A percentile compares a stretch with the other conserved stretches of the same genome.
phyloP scores from a whole-genome alignment of 768 basidiomycete genomes.

The Boletus pseudo-olivaceus region DNA sequence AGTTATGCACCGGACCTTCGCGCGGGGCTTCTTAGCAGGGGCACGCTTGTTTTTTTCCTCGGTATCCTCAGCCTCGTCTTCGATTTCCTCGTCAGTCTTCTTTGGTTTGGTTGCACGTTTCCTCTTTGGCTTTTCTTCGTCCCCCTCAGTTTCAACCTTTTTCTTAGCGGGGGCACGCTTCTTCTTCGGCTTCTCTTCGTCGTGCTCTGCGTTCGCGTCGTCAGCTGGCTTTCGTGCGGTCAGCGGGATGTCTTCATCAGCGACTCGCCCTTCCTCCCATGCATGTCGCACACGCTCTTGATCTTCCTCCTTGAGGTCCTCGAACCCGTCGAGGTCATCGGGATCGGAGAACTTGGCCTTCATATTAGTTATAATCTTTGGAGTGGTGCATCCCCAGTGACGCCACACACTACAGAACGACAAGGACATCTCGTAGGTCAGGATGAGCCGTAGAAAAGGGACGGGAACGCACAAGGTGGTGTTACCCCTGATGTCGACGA shows the following conservation, averaged over 20 bases:
- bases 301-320: constrained; percentile 66
- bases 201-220: constrained; percentile 37
- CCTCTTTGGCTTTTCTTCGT: constrained; percentile 37
- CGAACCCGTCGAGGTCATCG: constrained; percentile 82
- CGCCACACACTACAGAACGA: constrained; percentile 62
- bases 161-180: constrained; percentile 39
- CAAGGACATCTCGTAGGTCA: background rate
- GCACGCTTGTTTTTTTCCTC: constrained; percentile 32
- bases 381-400: constrained; percentile 87
- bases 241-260: constrained; percentile 78
- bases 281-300: constrained; percentile 69
- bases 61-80: constrained; percentile 28
- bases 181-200: constrained; percentile 55
- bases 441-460: background rate
- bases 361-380: constrained; percentile 65
- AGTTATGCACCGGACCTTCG: constrained; percentile 31
- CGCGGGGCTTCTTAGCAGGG: constrained; percentile 33
- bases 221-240: constrained; percentile 58
- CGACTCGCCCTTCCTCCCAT: constrained; percentile 74
- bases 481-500: constrained; percentile 72
- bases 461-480: constrained; percentile 53
- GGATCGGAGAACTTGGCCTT: constrained; percentile 56
- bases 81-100: constrained; percentile 33
- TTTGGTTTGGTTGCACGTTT: constrained; percentile 31
- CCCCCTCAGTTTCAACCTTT: constrained; percentile 31